phyloP scores from a whole-genome alignment of 2,329 filamentous ascomycete genomes.

The Beauveria bassiana region DNA sequence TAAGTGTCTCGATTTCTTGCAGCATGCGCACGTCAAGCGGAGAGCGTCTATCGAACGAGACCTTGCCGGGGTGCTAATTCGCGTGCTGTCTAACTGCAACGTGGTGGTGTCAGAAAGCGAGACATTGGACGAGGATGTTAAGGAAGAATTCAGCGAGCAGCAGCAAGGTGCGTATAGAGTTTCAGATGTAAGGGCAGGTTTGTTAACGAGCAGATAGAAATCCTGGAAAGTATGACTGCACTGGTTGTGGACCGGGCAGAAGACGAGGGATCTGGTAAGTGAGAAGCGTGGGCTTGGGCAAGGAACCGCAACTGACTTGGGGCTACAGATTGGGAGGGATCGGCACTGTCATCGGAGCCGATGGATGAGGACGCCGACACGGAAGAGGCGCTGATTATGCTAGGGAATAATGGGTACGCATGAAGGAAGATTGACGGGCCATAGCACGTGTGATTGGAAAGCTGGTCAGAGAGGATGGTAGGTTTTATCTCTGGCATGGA shows the following conservation, averaged over 20 bases:
- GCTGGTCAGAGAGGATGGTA: neutral
- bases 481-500: neutral
- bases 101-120: slow-evolving; percentile 30
- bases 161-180: slow-evolving; percentile 20
- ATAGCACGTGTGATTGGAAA: neutral
- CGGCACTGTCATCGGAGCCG: slow-evolving; percentile 45
- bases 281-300: slow-evolving; percentile 1
- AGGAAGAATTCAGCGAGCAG: slow-evolving; percentile 21
- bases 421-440: neutral
- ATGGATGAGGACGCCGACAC: slow-evolving; percentile 28
- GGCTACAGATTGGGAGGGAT: slow-evolving; percentile 46
- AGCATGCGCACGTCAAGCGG: slow-evolving; percentile 37
- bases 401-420: neutral
- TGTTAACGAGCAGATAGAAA: slow-evolving; percentile 19
- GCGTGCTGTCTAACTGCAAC: slow-evolving; percentile 34
- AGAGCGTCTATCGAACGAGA: slow-evolving; percentile 34
- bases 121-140: slow-evolving; percentile 23
- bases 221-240: slow-evolving; percentile 41
- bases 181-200: too few species aligned
- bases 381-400: neutral
- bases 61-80: slow-evolving; percentile 33
- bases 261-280: slow-evolving; percentile 53
- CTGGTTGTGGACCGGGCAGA: slow-evolving; percentile 52
- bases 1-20: slow-evolving; percentile 38
- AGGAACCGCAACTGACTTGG: neutral